phyloP scores from a whole-genome alignment of 2,329 filamentous ascomycete genomes.

The Penicillium corylophilum region DNA sequence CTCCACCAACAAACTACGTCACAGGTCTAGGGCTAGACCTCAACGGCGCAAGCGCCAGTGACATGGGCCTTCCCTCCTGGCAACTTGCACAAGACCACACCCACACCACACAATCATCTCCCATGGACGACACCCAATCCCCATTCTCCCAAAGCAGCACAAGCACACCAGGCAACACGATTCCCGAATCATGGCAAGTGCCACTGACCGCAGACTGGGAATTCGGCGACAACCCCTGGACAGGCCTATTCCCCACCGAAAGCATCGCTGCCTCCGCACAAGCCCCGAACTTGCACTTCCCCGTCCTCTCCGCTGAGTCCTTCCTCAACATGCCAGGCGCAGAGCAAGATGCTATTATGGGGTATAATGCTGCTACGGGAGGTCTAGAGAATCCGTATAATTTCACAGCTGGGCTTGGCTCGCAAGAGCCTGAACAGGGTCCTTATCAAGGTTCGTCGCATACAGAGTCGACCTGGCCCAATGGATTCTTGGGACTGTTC shows the following conservation, averaged over 20 bases:
- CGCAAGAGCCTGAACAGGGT: conserved; percentile 2
- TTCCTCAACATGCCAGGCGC: conserved; percentile 10
- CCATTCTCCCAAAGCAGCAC: conserved; percentile 28
- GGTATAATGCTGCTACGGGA: background rate
- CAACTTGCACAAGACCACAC: conserved; percentile 10
- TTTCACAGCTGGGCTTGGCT: conserved; percentile 1
- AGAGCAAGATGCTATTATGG: background rate
- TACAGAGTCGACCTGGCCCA: conserved; percentile 12
- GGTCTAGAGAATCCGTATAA: conserved; percentile 6
- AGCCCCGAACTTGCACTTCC: conserved; percentile 9
- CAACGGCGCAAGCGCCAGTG: conserved; percentile 2
- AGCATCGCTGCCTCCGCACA: conserved; percentile 7
- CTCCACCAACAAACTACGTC: conserved; percentile 3
- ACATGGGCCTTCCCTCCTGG: conserved; percentile 9
- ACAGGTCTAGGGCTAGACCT: conserved; percentile 8
- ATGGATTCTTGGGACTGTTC: conserved; percentile 22
- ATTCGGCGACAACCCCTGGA: conserved; percentile 27
- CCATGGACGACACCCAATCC: conserved; percentile 16
- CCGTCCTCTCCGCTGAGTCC: conserved; percentile 20
- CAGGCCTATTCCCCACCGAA: conserved; percentile 23
- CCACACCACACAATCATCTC: conserved; percentile 1
- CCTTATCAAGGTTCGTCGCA: conserved; percentile 1
- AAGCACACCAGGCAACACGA: conserved; percentile 9
- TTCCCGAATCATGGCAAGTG: conserved; percentile 77
- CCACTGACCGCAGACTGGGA: conserved; percentile 90